Base-by-base conservation (phyloP, 306 rosid genomes). In the Bauhinia variegata region DNA sequence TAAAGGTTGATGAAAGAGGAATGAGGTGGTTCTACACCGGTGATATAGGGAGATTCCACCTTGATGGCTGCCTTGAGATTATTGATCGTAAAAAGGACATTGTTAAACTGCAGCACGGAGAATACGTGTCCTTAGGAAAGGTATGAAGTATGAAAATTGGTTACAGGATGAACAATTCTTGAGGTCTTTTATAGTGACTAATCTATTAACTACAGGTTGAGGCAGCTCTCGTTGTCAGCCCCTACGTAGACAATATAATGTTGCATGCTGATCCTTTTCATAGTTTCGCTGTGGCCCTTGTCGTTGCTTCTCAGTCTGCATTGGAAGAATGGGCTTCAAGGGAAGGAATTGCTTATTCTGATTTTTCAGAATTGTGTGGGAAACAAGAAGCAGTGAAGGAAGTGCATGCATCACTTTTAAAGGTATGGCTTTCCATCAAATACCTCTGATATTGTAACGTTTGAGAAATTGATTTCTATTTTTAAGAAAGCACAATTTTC, bases 51-150 rank as follows among this genome's bases (percentile, higher is more conserved):
- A 84, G 73, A 72, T 76, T 90, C 73, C 99, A 90, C 66, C 37
- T 77, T 56, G 97, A 93, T 72, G 99, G 99, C 49, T 90, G 96
- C 86, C 95, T 90, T 70, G 96, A 93, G 82, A 90, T 93, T 73
- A 83, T 90, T 80, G 97, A 90, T 80, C 87, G 97, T 59, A 93
- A 87, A 82, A 93, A 93, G 83, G 99, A 93, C 81, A 93, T 93
- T 46, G 92, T 93, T 76, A 93, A 93, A 75, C 92, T 93, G 77
- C 99, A 93, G 80, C 95, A 90, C 74, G 99, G 99, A 76, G 96
- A 93, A 74, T 93, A 93, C 61, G 95, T 93, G 80, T 93, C 99
- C 72, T 70, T 93, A 62, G 99, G 97, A 79, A 93, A 93, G 99
- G 99, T 86, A 80, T 18, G 70, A 28, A 36, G 16, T 86, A 80